Percentiles rank a stretch among this genome's conserved stretches.
These are phyloP conservation scores for Musa balbisiana DNA, from an alignment of 202 grass and related monocot species.

Conservation along the genomic window DNA sequence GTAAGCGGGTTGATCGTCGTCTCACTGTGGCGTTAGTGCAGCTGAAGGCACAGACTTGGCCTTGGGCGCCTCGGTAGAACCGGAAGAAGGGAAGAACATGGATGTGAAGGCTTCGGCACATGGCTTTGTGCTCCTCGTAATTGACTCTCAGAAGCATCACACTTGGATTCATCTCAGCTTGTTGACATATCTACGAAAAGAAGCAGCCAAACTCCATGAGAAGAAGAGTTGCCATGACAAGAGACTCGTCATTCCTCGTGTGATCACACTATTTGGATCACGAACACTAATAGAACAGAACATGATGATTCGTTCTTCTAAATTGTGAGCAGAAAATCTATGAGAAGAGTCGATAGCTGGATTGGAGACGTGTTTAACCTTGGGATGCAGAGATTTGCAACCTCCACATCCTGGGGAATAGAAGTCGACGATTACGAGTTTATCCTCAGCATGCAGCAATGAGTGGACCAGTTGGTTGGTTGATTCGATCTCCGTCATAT, in stretches of 20 bases:
- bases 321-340: background rate
- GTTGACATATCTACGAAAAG: slow-evolving; percentile 16
- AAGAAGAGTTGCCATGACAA: background rate
- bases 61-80: slow-evolving; percentile 17
- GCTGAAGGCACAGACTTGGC: slow-evolving; percentile 23
- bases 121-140: slow-evolving; percentile 7
- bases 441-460: slow-evolving; percentile 21
- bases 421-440: slow-evolving; percentile 24
- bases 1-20: background rate
- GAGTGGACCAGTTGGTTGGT: slow-evolving; percentile 6
- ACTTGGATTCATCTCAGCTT: slow-evolving; percentile 12
- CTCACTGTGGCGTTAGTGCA: slow-evolving; percentile 24
- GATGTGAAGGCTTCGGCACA: slow-evolving; percentile 19
- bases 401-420: slow-evolving; percentile 17
- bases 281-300: background rate
- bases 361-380: slow-evolving; percentile 4
- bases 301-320: background rate
- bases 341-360: no score
- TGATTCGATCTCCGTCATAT: slow-evolving; percentile 21
- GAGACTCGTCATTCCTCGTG: background rate
- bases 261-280: no score
- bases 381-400: slow-evolving; percentile 23
- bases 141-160: slow-evolving; percentile 19
- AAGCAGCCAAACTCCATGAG: background rate
- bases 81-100: slow-evolving; percentile 22